phyloP scores from a whole-genome alignment of 768 basidiomycete genomes.

The Clathrus columnatus region DNA sequence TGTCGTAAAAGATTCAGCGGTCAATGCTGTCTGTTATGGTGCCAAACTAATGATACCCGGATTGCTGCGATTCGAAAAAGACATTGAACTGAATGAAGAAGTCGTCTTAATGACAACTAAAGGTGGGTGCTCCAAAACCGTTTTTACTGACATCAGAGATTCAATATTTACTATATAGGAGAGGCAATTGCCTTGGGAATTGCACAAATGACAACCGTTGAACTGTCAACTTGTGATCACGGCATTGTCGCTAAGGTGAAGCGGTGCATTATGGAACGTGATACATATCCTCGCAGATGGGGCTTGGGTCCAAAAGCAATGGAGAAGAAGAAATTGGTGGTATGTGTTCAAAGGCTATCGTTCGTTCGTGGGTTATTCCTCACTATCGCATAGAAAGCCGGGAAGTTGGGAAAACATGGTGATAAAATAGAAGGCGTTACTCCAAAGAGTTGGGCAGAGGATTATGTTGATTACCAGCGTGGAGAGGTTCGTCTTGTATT shows the following conservation, averaged over 20 bases:
- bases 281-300: conserved; percentile 97
- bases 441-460: conserved; percentile 82
- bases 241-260: conserved; percentile 99
- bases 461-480: conserved; percentile 89
- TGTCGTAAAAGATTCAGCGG: conserved; percentile 97
- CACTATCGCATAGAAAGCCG: conserved; percentile 57
- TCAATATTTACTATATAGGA: conserved; percentile 31
- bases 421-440: conserved; percentile 82
- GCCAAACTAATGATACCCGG: conserved; percentile 99
- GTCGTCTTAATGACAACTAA: conserved; percentile 99
- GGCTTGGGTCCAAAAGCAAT: conserved; percentile 95
- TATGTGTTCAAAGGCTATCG: neutral
- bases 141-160: conserved; percentile 2
- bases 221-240: conserved; percentile 95
- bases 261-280: conserved; percentile 98
- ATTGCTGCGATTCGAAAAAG: conserved; percentile 89
- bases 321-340: conserved; percentile 94
- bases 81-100: conserved; percentile 91
- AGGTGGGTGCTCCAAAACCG: conserved; percentile 36
- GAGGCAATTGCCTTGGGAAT: conserved; percentile 93
- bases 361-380: neutral
- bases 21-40: conserved; percentile 98
- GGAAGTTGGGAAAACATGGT: conserved; percentile 92
- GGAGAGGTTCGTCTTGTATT: conserved; percentile 31
- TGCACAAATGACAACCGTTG: conserved; percentile 97